Conservation (phyloP, 2,329 filamentous ascomycete genomes). For the Ophiostoma populinum region DNA sequence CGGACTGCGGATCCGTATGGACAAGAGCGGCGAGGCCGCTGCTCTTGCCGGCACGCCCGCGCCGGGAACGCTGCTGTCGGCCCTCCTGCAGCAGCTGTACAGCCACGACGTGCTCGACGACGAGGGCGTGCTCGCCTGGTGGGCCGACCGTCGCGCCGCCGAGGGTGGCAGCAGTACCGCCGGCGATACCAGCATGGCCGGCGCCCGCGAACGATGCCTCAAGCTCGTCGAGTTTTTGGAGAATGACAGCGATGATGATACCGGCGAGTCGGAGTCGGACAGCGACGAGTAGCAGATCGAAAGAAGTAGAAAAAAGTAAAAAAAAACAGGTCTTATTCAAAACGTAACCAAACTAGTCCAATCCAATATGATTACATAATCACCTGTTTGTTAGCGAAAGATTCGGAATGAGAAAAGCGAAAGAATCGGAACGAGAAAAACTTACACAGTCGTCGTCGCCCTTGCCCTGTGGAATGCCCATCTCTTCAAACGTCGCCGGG, state of each 20-base stretch:
- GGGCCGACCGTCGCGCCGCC: conserved; percentile 53
- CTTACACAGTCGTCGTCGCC: conserved; percentile 82
- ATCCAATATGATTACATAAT: conserved; percentile 5
- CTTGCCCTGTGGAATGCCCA: conserved; percentile 80
- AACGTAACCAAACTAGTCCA: neutral
- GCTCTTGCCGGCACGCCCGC: no score
- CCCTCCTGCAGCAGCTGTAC: conserved; percentile 70
- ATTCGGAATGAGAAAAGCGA: neutral
- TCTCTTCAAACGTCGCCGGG: conserved; percentile 92
- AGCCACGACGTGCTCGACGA: conserved; percentile 73
- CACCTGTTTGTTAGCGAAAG: conserved; percentile 3
- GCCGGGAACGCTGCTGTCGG: conserved; percentile 51
- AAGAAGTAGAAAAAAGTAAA: neutral
- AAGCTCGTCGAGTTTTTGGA: conserved; percentile 73
- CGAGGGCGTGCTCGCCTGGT: conserved; percentile 79
- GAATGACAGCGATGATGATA: conserved; percentile 51
- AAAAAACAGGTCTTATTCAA: neutral
- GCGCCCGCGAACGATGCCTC: conserved; percentile 55
- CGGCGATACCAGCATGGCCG: conserved; percentile 31
- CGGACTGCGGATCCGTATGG: conserved; percentile 22
- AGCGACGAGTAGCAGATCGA: conserved; percentile 3
- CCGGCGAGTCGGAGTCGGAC: conserved; percentile 28
- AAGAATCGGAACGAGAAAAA: conserved; percentile 13
- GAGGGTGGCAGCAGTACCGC: conserved; percentile 35
- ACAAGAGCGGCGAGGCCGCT: conserved; percentile 3